Evolutionary conservation across 192 early-diverging fungal genomes (phyloP).

Genomic region (Entrophospora sp.): DNA sequence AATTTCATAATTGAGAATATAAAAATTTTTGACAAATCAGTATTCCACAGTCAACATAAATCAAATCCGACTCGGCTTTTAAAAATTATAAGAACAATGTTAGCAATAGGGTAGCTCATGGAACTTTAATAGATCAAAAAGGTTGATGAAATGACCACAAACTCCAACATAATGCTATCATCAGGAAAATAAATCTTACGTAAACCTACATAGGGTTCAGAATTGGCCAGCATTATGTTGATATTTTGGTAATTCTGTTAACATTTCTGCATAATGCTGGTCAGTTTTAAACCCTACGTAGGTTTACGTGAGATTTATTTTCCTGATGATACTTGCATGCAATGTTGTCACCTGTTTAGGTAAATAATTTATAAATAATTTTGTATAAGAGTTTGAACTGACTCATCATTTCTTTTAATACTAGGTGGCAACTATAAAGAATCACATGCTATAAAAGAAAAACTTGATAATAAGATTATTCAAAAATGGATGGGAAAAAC

Average conservation of each 20-base stretch:
- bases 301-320: no score
- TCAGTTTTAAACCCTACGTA: no score
- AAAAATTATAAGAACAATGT: constrained; percentile 11
- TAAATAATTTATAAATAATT: constrained; percentile 3
- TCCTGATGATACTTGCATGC: neutral
- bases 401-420: neutral
- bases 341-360: neutral
- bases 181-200: no score
- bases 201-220: no score
- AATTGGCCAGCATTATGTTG: no score
- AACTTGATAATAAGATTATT: no score
- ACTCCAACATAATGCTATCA: constrained; percentile 2
- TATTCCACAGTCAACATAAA: neutral
- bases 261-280: no score
- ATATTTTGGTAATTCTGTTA: no score
- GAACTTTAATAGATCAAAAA: neutral
- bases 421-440: neutral
- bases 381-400: neutral
- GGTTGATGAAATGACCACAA: neutral
- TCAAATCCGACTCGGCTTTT: neutral
- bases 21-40: neutral
- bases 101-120: neutral
- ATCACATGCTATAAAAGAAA: no score
- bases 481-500: no score
- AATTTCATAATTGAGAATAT: neutral